A percentile compares a stretch with the other conserved stretches of the same genome.
Evolutionary conservation across 2,329 filamentous ascomycete genomes (phyloP).

Genomic region (Thyridium curvatum): DNA sequence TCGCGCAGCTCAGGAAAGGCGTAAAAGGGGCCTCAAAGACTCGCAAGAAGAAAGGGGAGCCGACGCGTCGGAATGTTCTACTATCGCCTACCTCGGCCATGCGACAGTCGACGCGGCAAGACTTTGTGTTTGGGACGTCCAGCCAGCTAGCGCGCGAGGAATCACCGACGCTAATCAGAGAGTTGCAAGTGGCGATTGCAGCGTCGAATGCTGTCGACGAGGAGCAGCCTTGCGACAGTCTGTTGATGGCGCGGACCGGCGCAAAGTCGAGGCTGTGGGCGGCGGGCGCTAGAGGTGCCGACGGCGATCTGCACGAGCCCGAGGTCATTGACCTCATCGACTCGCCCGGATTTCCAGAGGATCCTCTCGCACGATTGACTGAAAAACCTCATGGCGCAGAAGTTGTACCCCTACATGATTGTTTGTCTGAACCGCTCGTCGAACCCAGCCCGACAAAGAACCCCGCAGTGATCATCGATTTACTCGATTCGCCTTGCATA

Average conservation of each 20-base stretch:
- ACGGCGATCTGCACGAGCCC: slow-evolving; percentile 57
- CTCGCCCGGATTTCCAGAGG: slow-evolving; percentile 23
- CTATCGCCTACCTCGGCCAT: slow-evolving; percentile 65
- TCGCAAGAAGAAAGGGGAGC: slow-evolving; percentile 30
- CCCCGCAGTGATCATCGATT: no score
- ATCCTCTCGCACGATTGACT: slow-evolving; percentile 4
- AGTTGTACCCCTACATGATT: no score
- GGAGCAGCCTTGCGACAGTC: slow-evolving; percentile 28
- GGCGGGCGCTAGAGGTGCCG: slow-evolving; percentile 59
- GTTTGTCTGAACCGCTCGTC: no score
- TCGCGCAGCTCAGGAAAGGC: slow-evolving; percentile 24
- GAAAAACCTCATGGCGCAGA: no score
- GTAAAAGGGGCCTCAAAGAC: slow-evolving; percentile 27
- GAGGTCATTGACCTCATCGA: slow-evolving; percentile 55
- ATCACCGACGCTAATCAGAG: slow-evolving; percentile 57
- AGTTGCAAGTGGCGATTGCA: slow-evolving; percentile 56
- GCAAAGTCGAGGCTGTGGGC: slow-evolving; percentile 55
- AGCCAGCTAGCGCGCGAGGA: slow-evolving; percentile 74
- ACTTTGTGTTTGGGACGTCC: slow-evolving; percentile 80
- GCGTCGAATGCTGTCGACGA: slow-evolving; percentile 44
- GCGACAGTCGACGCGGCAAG: slow-evolving; percentile 59
- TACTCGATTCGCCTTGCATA: no score
- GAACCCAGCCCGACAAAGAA: no score
- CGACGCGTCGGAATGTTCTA: slow-evolving; percentile 41
- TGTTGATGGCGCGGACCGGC: slow-evolving; percentile 11